Percentiles rank a stretch among this genome's conserved stretches.
Conservation (phyloP, 495 filamentous ascomycete species). For the Xylaria bambusicola region DNA sequence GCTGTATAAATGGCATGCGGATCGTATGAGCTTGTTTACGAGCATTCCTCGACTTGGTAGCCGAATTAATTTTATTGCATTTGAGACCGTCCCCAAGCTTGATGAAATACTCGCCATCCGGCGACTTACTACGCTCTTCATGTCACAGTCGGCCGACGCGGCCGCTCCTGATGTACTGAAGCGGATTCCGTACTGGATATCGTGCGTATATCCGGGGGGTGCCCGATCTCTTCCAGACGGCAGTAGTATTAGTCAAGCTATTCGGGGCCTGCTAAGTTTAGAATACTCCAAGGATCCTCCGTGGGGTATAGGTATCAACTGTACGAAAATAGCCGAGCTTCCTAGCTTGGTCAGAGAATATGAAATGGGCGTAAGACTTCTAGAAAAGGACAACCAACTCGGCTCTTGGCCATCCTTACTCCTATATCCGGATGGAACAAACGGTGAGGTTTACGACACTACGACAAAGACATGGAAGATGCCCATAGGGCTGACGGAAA, state of each 20-base stretch:
- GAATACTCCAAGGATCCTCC: conserved; percentile 36
- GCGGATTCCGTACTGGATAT: conserved; percentile 57
- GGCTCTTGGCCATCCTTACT: conserved; percentile 57
- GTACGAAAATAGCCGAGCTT: conserved; percentile 61
- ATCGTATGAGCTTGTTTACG: conserved; percentile 52
- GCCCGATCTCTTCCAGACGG: conserved; percentile 49
- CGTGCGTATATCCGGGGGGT: conserved; percentile 60
- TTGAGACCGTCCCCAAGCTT: conserved; percentile 62
- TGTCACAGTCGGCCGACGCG: conserved; percentile 9
- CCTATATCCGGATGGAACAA: conserved; percentile 69
- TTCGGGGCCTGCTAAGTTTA: conserved; percentile 43
- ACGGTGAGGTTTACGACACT: conserved; percentile 66
- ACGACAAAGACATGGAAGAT: conserved; percentile 59
- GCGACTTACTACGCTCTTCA: conserved; percentile 34
- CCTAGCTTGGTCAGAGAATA: conserved; percentile 47
- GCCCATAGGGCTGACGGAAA: conserved; percentile 23
- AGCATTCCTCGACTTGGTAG: conserved; percentile 21
- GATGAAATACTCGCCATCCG: conserved; percentile 64
- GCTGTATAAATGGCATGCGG: conserved; percentile 57
- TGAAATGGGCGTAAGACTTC: conserved; percentile 40
- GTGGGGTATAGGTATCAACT: conserved; percentile 69
- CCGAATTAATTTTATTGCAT: conserved; percentile 58
- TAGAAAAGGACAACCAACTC: conserved; percentile 33
- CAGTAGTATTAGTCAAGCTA: conserved; percentile 45
- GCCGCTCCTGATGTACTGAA: conserved; percentile 1